Evolutionary conservation across 2,329 filamentous ascomycete species (phyloP).

Genomic region (Zymoseptoria tritici): DNA sequence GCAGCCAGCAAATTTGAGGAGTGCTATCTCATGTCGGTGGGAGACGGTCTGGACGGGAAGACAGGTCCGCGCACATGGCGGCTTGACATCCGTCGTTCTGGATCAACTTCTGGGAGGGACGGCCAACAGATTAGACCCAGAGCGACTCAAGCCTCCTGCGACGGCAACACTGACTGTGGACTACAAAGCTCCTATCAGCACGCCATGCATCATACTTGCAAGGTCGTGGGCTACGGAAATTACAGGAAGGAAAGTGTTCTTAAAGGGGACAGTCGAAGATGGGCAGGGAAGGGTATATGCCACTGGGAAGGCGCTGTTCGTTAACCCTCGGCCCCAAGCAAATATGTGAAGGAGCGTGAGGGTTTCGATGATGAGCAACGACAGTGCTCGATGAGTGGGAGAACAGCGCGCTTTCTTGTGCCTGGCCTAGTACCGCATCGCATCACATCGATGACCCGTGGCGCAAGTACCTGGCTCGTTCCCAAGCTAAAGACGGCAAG

Average conservation of each 20-base stretch:
- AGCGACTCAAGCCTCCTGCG: slow-evolving; percentile 9
- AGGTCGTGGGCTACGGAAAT: slow-evolving; percentile 15
- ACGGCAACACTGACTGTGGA: slow-evolving; percentile 20
- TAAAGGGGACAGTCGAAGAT: slow-evolving; percentile 16
- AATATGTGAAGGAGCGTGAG: not conserved
- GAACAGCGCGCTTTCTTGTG: too few relatives aligned
- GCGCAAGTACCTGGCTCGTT: too few relatives aligned
- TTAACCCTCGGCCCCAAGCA: slow-evolving; percentile 2
- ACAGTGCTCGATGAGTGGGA: too few relatives aligned
- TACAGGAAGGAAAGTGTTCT: slow-evolving; percentile 16
- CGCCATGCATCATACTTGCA: slow-evolving; percentile 15
- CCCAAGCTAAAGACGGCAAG: too few relatives aligned
- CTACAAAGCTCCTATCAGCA: slow-evolving; percentile 17
- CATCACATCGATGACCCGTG: too few relatives aligned
- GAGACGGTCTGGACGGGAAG: slow-evolving; percentile 16
- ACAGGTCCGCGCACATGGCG: slow-evolving; percentile 20
- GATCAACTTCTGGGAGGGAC: slow-evolving; percentile 15
- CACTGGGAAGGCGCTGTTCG: slow-evolving; percentile 16
- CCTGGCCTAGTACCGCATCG: too few relatives aligned
- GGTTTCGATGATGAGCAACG: not conserved
- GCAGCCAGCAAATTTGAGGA: slow-evolving; percentile 11
- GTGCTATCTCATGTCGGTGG: slow-evolving; percentile 16
- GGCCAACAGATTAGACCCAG: slow-evolving; percentile 2
- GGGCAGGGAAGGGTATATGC: slow-evolving; percentile 13
- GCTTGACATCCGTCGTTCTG: slow-evolving; percentile 16